Evolutionary conservation across 2,329 filamentous ascomycete genomes (phyloP).

Genomic region (Rutstroemia sp.): DNA sequence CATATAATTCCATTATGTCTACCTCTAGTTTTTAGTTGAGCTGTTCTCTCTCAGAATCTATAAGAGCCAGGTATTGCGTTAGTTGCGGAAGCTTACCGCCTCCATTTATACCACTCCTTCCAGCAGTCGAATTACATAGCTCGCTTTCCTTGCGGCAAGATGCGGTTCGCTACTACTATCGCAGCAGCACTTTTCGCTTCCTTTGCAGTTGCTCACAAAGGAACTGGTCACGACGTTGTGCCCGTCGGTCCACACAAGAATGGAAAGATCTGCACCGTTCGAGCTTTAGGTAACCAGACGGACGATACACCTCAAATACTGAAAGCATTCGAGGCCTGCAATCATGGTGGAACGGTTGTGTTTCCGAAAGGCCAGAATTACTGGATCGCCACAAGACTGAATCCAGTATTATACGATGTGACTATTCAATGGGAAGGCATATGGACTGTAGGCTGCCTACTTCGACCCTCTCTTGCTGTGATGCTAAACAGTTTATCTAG

Average conservation of each 20-base stretch:
- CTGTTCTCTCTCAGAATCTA: no score
- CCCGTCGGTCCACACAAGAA: slow-evolving; percentile 4
- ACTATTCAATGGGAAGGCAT: slow-evolving; percentile 44
- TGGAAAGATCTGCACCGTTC: slow-evolving; percentile 32
- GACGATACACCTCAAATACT: slow-evolving; percentile 47
- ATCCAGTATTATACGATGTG: slow-evolving; percentile 42
- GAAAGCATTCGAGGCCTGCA: slow-evolving; percentile 41
- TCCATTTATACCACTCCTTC: neutral
- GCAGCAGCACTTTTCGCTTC: neutral
- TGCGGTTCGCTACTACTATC: neutral
- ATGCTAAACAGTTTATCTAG: slow-evolving; percentile 16
- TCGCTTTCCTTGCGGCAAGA: neutral
- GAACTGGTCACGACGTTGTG: neutral
- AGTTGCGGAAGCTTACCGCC: neutral
- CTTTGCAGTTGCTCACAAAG: neutral
- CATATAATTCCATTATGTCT: neutral
- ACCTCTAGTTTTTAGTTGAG: no score
- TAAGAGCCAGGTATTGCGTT: neutral
- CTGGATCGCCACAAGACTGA: slow-evolving; percentile 42
- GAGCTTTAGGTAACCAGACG: slow-evolving; percentile 32
- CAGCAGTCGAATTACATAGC: neutral
- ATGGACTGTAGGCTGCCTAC: slow-evolving; percentile 36
- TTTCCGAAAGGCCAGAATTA: slow-evolving; percentile 44
- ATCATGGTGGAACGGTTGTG: slow-evolving; percentile 40
- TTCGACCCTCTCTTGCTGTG: neutral